Base-by-base conservation (phyloP, 257 asterid genomes). In the Solanum neorickii region DNA sequence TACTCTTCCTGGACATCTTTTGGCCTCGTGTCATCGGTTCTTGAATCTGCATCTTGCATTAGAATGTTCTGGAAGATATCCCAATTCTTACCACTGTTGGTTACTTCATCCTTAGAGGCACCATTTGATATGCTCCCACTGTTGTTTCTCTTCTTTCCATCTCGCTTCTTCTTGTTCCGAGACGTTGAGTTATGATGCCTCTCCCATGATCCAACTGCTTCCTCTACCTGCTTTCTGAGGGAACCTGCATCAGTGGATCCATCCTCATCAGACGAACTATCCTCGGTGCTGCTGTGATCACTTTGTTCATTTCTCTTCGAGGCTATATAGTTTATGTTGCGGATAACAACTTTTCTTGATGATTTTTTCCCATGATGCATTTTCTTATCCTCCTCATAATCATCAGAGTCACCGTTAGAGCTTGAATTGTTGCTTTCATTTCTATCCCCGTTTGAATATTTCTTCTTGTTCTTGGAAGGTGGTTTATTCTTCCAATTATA, bases 1-100 rank as follows among this genome's bases (percentile, higher is more conserved):
- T 12, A 86, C 69, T 52, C 90, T 89, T 90, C 89, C 18, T 86
- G 92, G 20, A 82, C 78, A 85, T 39, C 74, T 46, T 89, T 90
- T 69, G 90, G 59, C 49, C 88, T 88, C 52, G 25, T 76, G 84
- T 87, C 94, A 70, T 86, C 42, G 7, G 88, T 20, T 21, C 88
- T 85, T 21, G 96, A 87, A 80, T 91, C 95, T 12, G 92, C 87
- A 82, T 94, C 97, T 93, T 78, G 92, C 95, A 95, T 46, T 33
- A 95, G 98, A 89, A 95, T 92, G 88, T 91, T 91, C 88, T 95
- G 98, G 92, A 95, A 95, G 83, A 92, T 89, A 91, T 93, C 96
- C 98, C 98, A 95, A 72, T 85, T 91, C 89, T 91, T 94, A 59
- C 86, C 91, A 84, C 83, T 91, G 80, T 42, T 90, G 86, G 88